Evolutionary conservation across 2,329 filamentous ascomycete species (phyloP).

Genomic region (Amphichorda felina): DNA sequence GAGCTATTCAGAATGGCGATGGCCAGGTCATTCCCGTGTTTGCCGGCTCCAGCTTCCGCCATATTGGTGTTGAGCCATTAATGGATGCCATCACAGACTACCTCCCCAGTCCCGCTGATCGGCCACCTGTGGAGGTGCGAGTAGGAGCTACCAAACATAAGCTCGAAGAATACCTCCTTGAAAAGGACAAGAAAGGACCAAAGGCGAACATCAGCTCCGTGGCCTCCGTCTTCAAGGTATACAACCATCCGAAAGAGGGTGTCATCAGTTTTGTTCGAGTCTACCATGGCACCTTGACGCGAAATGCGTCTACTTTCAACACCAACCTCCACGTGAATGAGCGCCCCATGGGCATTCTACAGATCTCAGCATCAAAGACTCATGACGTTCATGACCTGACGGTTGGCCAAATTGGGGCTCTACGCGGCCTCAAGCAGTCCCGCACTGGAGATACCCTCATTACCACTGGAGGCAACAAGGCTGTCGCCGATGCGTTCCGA

Average conservation of each 20-base stretch:
- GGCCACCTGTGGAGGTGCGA: slow-evolving; percentile 68
- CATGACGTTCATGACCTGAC: slow-evolving; percentile 71
- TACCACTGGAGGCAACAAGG: slow-evolving; percentile 49
- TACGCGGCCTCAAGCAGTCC: slow-evolving; percentile 81
- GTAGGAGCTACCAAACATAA: slow-evolving; percentile 39
- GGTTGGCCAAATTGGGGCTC: slow-evolving; percentile 86
- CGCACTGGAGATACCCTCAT: slow-evolving; percentile 89
- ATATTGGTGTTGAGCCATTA: slow-evolving; percentile 86
- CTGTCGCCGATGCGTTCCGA: slow-evolving; percentile 56
- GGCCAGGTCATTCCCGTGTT: slow-evolving; percentile 77
- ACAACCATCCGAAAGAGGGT: slow-evolving; percentile 74
- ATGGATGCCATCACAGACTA: slow-evolving; percentile 83
- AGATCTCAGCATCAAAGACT: slow-evolving; percentile 82
- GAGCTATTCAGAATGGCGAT: slow-evolving; percentile 54
- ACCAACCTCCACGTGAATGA: slow-evolving; percentile 74
- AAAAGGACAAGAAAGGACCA: slow-evolving; percentile 21
- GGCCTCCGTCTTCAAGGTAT: slow-evolving; percentile 84
- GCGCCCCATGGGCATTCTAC: slow-evolving; percentile 66
- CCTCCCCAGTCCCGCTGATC: slow-evolving; percentile 69
- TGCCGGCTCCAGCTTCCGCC: slow-evolving; percentile 83
- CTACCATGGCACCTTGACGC: slow-evolving; percentile 71
- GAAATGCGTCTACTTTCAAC: slow-evolving; percentile 72
- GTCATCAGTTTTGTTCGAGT: slow-evolving; percentile 87
- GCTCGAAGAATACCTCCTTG: slow-evolving; percentile 23
- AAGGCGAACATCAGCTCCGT: slow-evolving; percentile 30